A percentile compares a stretch with the other conserved stretches of the same genome.
Evolutionary conservation across 208 protist species (phyloP).

Genomic region (Tritrichomonas foetus): DNA sequence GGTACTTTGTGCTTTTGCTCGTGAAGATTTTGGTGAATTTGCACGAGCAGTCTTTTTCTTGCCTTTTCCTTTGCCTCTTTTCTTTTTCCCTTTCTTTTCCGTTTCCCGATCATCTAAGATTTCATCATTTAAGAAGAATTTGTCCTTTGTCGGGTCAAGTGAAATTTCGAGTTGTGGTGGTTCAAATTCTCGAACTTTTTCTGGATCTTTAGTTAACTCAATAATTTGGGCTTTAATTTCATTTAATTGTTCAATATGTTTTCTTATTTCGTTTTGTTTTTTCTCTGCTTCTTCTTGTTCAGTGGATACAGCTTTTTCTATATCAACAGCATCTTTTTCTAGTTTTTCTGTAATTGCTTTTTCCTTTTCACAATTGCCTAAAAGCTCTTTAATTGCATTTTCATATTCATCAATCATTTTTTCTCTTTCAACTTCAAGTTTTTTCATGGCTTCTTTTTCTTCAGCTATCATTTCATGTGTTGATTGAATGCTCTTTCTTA

Average conservation of each 20-base stretch:
- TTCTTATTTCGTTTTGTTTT: neutral
- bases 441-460: neutral
- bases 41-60: neutral
- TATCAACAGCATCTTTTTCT: neutral
- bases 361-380: neutral
- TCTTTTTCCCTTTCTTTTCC: neutral
- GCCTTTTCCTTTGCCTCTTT: neutral
- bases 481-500: neutral
- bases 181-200: neutral
- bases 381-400: neutral
- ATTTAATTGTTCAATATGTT: slow-evolving; percentile 6
- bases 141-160: neutral
- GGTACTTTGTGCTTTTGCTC: too few species aligned
- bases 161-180: neutral
- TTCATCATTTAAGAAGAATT: slow-evolving; percentile 1
- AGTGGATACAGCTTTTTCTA: neutral
- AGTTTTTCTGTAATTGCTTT: neutral
- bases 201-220: neutral
- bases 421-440: neutral
- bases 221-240: neutral
- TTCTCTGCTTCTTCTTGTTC: neutral
- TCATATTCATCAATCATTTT: neutral
- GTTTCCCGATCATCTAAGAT: neutral
- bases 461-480: neutral
- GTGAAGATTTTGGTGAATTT: neutral